These are phyloP conservation scores for Apiotrichum sp. DNA, from an alignment of 1,284 basidiomycete genomes.

Conservation along the genomic window DNA sequence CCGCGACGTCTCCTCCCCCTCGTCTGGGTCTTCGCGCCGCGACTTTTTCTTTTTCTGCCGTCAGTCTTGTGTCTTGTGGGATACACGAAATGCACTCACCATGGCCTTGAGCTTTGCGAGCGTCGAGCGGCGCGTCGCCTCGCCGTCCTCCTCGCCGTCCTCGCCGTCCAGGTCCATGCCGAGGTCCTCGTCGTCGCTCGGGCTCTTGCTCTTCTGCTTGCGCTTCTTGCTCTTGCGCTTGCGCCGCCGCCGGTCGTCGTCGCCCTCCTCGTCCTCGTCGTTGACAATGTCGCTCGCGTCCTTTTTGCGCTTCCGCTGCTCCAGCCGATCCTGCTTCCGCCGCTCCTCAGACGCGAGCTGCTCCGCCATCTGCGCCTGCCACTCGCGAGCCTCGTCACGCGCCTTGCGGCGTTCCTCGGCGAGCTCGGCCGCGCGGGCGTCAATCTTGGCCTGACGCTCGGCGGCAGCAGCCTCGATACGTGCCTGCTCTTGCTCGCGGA, in stretches of 20 bases:
- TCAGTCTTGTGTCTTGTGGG: neutral
- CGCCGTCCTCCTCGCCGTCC: constrained; percentile 18
- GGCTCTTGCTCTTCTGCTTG: constrained; percentile 27
- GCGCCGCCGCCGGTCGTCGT: constrained; percentile 17
- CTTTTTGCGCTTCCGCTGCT: constrained; percentile 39
- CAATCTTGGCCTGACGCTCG: constrained; percentile 35
- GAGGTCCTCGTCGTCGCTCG: constrained; percentile 17
- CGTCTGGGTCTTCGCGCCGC: constrained; percentile 30
- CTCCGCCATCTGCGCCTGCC: constrained; percentile 46
- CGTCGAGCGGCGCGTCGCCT: constrained; percentile 17
- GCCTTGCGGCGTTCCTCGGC: constrained; percentile 66
- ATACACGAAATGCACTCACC: constrained; percentile 1
- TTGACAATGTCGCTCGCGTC: constrained; percentile 31
- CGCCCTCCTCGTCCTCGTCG: constrained; percentile 28
- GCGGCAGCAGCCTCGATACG: constrained; percentile 41
- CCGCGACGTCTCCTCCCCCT: constrained; percentile 24
- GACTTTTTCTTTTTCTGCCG: constrained; percentile 9
- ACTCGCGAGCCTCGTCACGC: constrained; percentile 65
- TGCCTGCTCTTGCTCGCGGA: constrained; percentile 44
- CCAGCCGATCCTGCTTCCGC: constrained; percentile 32
- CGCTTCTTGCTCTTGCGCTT: constrained; percentile 23
- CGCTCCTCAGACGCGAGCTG: constrained; percentile 46
- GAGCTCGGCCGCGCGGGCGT: constrained; percentile 62
- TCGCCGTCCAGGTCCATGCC: constrained; percentile 17
- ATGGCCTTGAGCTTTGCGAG: constrained; percentile 29